Evolutionary conservation across 345 rosid species (phyloP), one percentile per base, ranked within the genome.

Genomic region (Rubroshorea leprosula): DNA sequence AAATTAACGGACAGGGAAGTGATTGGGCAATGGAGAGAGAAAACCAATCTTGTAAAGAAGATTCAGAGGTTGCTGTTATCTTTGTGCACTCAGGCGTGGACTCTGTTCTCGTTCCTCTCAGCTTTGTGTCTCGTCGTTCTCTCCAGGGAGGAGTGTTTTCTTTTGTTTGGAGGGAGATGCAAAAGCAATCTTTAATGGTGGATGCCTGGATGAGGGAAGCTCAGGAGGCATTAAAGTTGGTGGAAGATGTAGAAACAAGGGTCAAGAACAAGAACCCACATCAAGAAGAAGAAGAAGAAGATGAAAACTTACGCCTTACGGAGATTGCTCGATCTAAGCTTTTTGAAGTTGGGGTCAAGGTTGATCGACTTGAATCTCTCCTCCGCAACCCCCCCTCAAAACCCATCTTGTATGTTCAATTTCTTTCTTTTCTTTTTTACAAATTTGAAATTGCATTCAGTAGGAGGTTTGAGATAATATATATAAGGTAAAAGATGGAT

Each of bases 161-260:
- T 47, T 25, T 20, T 47, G 5, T 26, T 45, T 13, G 6, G 41
- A 0, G 55, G 25, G 35, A 56, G 58, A 60, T 51, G 76, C 56
- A 58, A 22, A 61, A 57, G 59, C 59, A 19, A 25, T 44, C 21
- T 31, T 44, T 73, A 23, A 53, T 20, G 9, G 57, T 55, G 24
- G 85, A 82, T 74, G 68, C 83, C 49, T 77, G 84, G 88, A 68
- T 73, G 43, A 66, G 74, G 48, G 88, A 82, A 72, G 83, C 88
- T 14, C 72, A 66, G 43, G 84, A 75, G 29, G 80, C 80, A 18
- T 56, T 66, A 12, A 68, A 41, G 5, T 49, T 73, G 65, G 51
- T 79, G 49, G 80, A 77, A 61, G 79, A 79, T 6, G 24, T 69
- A 19, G 83, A 82, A 47, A 60, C 29, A 51, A 76, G 61, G 46